Evolutionary conservation across 371 early-diverging fungal species (phyloP).

Genomic region (Thermomucor indicae-seudaticae): DNA sequence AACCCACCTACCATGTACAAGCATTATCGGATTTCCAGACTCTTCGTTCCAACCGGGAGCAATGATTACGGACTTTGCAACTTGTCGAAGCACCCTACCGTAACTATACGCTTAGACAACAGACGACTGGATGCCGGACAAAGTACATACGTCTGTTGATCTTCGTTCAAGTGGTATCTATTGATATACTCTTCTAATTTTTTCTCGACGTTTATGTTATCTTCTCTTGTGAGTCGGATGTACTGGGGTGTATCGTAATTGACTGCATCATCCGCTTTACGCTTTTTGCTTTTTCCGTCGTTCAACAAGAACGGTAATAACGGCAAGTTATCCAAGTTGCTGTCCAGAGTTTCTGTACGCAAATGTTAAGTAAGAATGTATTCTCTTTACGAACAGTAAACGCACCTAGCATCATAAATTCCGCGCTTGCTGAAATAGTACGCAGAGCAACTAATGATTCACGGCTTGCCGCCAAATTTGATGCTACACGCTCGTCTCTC

Average conservation of each 20-base stretch:
- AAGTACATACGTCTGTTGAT: slow-evolving; percentile 52
- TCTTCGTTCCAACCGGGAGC: slow-evolving; percentile 45
- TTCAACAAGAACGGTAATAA: slow-evolving; percentile 35
- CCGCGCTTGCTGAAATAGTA: slow-evolving; percentile 62
- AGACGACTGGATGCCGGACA: slow-evolving; percentile 20
- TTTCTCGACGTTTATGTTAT: slow-evolving; percentile 39
- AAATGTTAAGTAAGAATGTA: neutral
- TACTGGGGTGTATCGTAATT: slow-evolving; percentile 14
- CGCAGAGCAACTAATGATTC: slow-evolving; percentile 56
- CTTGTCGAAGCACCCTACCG: slow-evolving; percentile 47
- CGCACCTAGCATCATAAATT: slow-evolving; percentile 69
- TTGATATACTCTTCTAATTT: slow-evolving; percentile 32
- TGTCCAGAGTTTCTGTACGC: slow-evolving; percentile 49
- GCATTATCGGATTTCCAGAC: slow-evolving; percentile 27
- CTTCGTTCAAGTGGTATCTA: slow-evolving; percentile 54
- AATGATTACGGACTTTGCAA: slow-evolving; percentile 51
- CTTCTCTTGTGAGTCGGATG: slow-evolving; percentile 33
- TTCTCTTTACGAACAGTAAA: neutral
- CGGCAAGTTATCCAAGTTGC: slow-evolving; percentile 37
- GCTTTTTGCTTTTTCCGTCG: slow-evolving; percentile 13
- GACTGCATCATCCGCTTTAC: slow-evolving; percentile 5
- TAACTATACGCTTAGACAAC: neutral
- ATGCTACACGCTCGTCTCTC: slow-evolving; percentile 35
- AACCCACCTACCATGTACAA: slow-evolving; percentile 46
- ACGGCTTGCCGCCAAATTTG: slow-evolving; percentile 11